Base-by-base conservation (phyloP, 2,329 filamentous ascomycete species). In the Claviceps spartinae region DNA sequence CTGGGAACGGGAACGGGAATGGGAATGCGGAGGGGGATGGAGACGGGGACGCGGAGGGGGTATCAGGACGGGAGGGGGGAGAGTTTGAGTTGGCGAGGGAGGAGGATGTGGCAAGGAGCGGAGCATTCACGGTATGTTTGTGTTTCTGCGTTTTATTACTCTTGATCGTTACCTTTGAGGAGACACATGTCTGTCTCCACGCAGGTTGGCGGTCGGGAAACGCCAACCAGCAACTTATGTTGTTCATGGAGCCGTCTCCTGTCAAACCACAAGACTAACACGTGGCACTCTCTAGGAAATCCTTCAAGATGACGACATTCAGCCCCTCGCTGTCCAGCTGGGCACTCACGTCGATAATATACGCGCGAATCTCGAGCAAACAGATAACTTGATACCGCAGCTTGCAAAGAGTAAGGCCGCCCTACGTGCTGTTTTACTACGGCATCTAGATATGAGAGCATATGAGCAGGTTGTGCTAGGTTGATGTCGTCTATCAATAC, bases 331-430 rank as follows among this genome's bases (percentile, higher is more conserved):
- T 0, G 61, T 68, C 16, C 76, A 79, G 60, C 68, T 81, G 18
- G 66, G 68, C 11, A 77, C 63, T 50, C 78, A 81, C 56, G 74
- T 79, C 65, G 75, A 80, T 54, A 80, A 75, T 58, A 74, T 82
- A 60, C 68, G 65, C 51, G 66, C 66, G 44, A 81, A 81, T 58
- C 65, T 80, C 41, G 65, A 70, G 52, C 78, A 79, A 63, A 72
- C 78, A 14, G 72, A 75, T 1, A 74, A 72, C 6, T 67, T 82
- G 4, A 58, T 72, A 5, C 73, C 74, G 1, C 71, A 74, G 37
- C 71, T 81, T 16, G 62, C 58, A 18, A 70, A 66, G 52, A 76
- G 70, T 56, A 69, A 67, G 48, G 76, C 76, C 2, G 70, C 74
- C 3, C 58, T 81, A 50, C 73, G 74, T 58, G 69, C 69, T 14